These are phyloP conservation scores for Phytophthora colocasiae DNA, from an alignment of 352 stramenopile species.

Conservation along the genomic window DNA sequence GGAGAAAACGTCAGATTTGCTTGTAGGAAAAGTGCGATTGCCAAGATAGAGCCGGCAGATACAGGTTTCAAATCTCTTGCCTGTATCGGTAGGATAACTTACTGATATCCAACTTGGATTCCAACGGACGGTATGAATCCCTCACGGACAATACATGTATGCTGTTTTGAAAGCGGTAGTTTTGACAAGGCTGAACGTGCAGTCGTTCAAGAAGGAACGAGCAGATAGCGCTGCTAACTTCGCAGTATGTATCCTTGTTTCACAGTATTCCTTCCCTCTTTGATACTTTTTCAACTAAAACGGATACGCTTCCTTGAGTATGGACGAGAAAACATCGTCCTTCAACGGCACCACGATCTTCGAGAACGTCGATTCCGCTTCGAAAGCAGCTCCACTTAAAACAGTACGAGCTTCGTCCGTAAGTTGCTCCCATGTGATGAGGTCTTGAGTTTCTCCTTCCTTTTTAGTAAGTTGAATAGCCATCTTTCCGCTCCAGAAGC, in stretches of 20 bases:
- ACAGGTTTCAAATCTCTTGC: constrained; percentile 9
- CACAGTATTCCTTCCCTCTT: neutral
- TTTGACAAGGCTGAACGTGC: no score
- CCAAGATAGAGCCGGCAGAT: constrained; percentile 14
- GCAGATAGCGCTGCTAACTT: no score
- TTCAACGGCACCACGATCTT: constrained; percentile 1
- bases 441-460: constrained; percentile 5
- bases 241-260: no score
- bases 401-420: constrained; percentile 4
- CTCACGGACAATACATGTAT: no score
- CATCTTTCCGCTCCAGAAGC: neutral
- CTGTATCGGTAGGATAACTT: neutral
- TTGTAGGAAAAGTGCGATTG: constrained; percentile 6
- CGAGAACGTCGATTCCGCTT: neutral
- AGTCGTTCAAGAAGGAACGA: no score
- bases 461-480: constrained; percentile 4
- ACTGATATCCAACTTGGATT: neutral
- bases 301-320: constrained; percentile 4
- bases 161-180: no score
- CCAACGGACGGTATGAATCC: neutral
- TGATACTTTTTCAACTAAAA: neutral
- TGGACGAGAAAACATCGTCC: neutral
- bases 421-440: constrained; percentile 26
- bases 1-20: constrained; percentile 4
- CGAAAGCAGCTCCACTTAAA: constrained; percentile 6